These are phyloP conservation scores for Polygonum aviculare DNA, from an alignment of 148 eudicot species.

Conservation along the genomic window DNA sequence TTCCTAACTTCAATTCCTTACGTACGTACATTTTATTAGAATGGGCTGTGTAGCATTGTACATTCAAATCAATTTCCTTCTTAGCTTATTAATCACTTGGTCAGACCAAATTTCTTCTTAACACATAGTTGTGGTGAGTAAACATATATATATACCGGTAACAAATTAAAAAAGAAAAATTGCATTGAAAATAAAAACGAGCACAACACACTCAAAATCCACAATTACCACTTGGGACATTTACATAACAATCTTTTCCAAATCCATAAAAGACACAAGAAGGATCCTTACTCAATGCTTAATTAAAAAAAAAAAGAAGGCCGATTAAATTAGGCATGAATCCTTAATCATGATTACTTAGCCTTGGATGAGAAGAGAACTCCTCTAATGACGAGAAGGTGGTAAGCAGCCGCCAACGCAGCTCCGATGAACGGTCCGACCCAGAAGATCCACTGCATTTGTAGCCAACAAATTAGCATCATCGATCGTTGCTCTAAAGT, in stretches of 20 bases:
- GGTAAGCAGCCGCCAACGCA: slow-evolving; percentile 68
- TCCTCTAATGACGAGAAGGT: slow-evolving; percentile 57
- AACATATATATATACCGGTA: neutral
- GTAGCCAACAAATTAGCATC: neutral
- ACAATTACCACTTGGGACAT: neutral
- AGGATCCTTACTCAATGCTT: neutral
- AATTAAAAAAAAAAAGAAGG: neutral
- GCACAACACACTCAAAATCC: neutral
- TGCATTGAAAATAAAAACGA: neutral
- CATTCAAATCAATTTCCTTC: neutral
- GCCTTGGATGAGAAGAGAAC: slow-evolving; percentile 54
- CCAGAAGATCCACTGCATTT: slow-evolving; percentile 73
- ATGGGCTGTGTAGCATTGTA: neutral
- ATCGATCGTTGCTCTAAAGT: too few species aligned
- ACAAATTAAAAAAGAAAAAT: neutral
- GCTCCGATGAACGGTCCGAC: slow-evolving; percentile 87
- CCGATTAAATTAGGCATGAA: neutral
- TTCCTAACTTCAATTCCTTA: too few species aligned
- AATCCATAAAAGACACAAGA: neutral
- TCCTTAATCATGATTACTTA: neutral
- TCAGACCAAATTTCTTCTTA: neutral
- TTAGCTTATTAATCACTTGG: neutral
- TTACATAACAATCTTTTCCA: neutral
- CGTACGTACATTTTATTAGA: too few species aligned
- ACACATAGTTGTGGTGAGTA: neutral